Conservation (phyloP, 2,329 filamentous ascomycete genomes). For the Metarhizium robertsii region DNA sequence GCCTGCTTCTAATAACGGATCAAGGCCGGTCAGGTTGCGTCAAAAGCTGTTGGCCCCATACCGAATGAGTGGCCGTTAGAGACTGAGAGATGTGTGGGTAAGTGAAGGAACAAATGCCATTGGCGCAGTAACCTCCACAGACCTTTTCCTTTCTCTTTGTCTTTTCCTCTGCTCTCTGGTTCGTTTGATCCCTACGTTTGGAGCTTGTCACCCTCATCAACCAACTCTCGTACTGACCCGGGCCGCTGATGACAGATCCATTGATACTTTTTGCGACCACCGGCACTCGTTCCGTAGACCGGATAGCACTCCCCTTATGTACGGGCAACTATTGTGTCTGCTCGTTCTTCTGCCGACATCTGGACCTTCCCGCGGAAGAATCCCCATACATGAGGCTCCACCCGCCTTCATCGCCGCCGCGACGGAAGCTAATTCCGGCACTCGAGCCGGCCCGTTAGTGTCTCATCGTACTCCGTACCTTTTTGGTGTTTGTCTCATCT, state of each 20-base stretch:
- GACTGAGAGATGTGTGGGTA: neutral
- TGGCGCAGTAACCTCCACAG: neutral
- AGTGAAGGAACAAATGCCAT: neutral
- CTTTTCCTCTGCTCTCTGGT: neutral
- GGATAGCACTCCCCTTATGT: neutral
- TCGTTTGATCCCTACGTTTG: neutral
- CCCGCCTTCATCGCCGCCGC: neutral
- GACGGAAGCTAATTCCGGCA: constrained; percentile 4
- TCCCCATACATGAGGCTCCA: neutral
- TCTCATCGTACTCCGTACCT: neutral
- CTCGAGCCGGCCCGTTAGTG: constrained; percentile 5
- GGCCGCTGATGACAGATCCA: too few relatives aligned
- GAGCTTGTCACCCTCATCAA: too few relatives aligned
- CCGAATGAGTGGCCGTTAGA: neutral
- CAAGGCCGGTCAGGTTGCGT: neutral
- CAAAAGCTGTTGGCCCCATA: neutral
- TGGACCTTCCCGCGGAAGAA: neutral
- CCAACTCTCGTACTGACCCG: too few relatives aligned
- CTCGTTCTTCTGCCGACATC: neutral
- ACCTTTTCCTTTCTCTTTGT: neutral
- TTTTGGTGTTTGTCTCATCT: neutral
- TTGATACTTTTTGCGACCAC: too few relatives aligned
- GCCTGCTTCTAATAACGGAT: neutral
- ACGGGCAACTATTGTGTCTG: neutral
- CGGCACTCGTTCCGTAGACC: neutral